Evolutionary conservation across 495 filamentous ascomycete species (phyloP), one percentile per base, ranked within the genome.

Genomic region (Penicillium psychrofluorescens): DNA sequence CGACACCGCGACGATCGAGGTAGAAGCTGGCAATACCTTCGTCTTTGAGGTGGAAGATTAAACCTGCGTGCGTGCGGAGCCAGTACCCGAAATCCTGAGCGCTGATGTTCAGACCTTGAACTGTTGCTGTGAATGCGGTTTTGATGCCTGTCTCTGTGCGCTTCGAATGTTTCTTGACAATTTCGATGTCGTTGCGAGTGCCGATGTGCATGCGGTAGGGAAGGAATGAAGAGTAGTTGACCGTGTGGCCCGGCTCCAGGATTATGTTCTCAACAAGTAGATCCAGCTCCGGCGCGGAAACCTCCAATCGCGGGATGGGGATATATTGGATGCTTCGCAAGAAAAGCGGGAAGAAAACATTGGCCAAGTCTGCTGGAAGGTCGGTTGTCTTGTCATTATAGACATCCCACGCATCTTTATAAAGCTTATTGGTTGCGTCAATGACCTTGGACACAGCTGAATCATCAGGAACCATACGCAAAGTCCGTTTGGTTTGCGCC

Each of bases 221-320:
- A 11, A 95, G 78, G 75, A 97, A 95, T 0, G 89, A 95, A 2
- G 84, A 83, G 48, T 80, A 75, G 58, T 95, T 92, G 50, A 95
- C 75, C 2, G 88, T 92, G 29, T 69, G 72, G 14, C 91, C 91
- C 0, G 91, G 91, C 50, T 97, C 90, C 31, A 97, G 70, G 40
- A 97, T 84, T 33, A 97, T 70, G 44, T 92, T 95, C 53, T 95
- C 91, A 7, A 97, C 66, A 1, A 97, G 69, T 9, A 97, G 77
- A 51, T 95, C 89, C 49, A 95, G 67, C 40, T 85, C 79, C 1
- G 88, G 91, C 4, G 85, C 83, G 1, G 86, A 83, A 7, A 95
- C 66, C 53, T 95, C 91, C 31, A 95, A 67, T 5, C 91, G 80
- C 0, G 89, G 88, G 31, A 97, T 91, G 0, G 91, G 91, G 12